phyloP scores from a whole-genome alignment of 2,329 filamentous ascomycete species.

The Fusarium pininemorale region DNA sequence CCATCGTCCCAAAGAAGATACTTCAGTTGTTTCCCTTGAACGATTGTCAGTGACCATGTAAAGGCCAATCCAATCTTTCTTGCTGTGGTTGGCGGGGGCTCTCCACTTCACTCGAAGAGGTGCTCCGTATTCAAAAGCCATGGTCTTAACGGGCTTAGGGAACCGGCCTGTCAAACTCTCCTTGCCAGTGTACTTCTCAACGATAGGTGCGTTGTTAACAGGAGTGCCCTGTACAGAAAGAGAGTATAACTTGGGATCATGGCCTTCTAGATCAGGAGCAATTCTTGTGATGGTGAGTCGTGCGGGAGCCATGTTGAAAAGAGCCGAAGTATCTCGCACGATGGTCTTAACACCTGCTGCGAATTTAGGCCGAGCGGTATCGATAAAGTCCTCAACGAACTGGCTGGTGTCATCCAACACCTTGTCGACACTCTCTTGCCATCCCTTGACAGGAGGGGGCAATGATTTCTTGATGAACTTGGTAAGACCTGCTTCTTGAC shows the following conservation, averaged over 20 bases:
- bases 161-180: slow-evolving; percentile 76
- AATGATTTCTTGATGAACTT: slow-evolving; percentile 90
- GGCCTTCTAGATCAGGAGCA: slow-evolving; percentile 80
- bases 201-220: slow-evolving; percentile 57
- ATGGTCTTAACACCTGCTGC: slow-evolving; percentile 87
- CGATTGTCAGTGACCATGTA: slow-evolving; percentile 97
- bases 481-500: slow-evolving; percentile 88
- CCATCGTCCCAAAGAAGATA: slow-evolving; percentile 91
- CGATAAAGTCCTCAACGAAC: slow-evolving; percentile 90
- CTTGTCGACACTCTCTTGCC: slow-evolving; percentile 86
- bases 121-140: slow-evolving; percentile 87
- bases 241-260: slow-evolving; percentile 82
- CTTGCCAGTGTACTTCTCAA: slow-evolving; percentile 73
- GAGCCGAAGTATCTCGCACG: slow-evolving; percentile 83
- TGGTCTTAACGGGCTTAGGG: slow-evolving; percentile 75
- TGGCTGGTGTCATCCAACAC: slow-evolving; percentile 87
- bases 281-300: slow-evolving; percentile 84
- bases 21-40: slow-evolving; percentile 82
- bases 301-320: slow-evolving; percentile 90
- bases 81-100: slow-evolving; percentile 86
- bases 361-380: slow-evolving; percentile 84
- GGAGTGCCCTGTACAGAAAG: slow-evolving; percentile 76
- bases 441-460: slow-evolving; percentile 82
- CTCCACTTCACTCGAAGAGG: slow-evolving; percentile 92
- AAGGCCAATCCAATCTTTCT: slow-evolving; percentile 93